These are phyloP conservation scores for Colletotrichum siamense DNA, from an alignment of 2,329 filamentous ascomycete genomes.

Conservation along the genomic window DNA sequence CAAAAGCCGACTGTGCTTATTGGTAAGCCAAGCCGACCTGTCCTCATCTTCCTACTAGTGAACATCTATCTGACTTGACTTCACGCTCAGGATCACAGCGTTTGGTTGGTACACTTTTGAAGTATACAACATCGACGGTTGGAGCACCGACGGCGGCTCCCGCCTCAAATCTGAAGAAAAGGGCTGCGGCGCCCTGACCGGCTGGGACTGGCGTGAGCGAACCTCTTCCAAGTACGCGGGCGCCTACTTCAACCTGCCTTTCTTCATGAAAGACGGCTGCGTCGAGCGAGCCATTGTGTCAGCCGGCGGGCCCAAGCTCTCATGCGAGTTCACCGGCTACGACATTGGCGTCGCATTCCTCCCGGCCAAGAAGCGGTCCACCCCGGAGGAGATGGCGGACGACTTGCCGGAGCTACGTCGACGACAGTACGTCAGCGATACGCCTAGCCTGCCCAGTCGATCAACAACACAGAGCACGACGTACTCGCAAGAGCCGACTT, in stretches of 20 bases:
- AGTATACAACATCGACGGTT: too few relatives aligned
- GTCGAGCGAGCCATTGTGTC: not conserved
- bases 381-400: not conserved
- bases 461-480: not conserved
- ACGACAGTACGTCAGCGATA: not conserved
- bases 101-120: too few relatives aligned
- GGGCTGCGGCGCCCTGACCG: too few relatives aligned
- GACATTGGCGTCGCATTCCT: not conserved
- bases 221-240: not conserved
- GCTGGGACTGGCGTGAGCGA: too few relatives aligned
- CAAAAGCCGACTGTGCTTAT: not conserved
- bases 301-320: not conserved
- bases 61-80: too few relatives aligned
- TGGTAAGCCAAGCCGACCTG: rapidly evolving
- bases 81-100: too few relatives aligned
- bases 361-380: not conserved
- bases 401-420: not conserved
- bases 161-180: too few relatives aligned
- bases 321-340: not conserved
- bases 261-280: not conserved
- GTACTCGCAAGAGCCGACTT: not conserved
- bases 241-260: not conserved
- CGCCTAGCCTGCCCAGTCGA: not conserved
- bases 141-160: too few relatives aligned
- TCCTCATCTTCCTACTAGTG: rapidly evolving